Evolutionary conservation across 2,329 filamentous ascomycete species (phyloP).

Genomic region (Pseudogymnoascus sp.): DNA sequence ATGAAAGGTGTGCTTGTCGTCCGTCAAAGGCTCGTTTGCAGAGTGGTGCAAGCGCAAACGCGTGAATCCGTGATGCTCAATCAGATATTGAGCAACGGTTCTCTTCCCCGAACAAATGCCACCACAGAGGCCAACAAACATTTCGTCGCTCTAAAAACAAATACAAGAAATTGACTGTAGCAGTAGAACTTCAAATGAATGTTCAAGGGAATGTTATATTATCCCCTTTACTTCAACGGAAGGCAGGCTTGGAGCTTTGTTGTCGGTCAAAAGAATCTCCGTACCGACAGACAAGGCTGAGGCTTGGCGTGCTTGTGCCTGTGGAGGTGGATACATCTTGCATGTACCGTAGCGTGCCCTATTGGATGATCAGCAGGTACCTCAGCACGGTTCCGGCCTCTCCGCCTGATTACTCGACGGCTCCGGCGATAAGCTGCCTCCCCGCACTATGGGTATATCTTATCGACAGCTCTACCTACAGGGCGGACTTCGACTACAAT

Average conservation of each 20-base stretch:
- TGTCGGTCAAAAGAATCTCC: not conserved
- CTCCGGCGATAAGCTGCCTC: slow-evolving; percentile 7
- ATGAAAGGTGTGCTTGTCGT: slow-evolving; percentile 40
- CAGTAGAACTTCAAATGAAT: not conserved
- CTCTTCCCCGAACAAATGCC: slow-evolving; percentile 91
- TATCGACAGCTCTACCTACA: slow-evolving; percentile 1
- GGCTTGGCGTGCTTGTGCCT: slow-evolving; percentile 6
- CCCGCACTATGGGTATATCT: not conserved
- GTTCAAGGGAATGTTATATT: not conserved
- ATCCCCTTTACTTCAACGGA: not conserved
- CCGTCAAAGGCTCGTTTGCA: not conserved
- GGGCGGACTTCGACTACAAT: not conserved
- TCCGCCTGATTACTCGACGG: slow-evolving; percentile 6
- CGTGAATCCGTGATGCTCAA: slow-evolving; percentile 74
- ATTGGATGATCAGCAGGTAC: slow-evolving; percentile 7
- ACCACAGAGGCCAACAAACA: slow-evolving; percentile 72
- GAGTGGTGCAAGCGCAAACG: slow-evolving; percentile 50
- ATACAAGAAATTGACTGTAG: not conserved
- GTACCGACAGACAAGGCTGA: not conserved
- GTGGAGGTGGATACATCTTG: not conserved
- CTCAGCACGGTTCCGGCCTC: not conserved
- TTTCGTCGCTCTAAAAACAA: slow-evolving; percentile 29
- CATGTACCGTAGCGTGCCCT: not conserved
- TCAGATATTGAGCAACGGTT: slow-evolving; percentile 79
- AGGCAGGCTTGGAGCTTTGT: not conserved